Evolutionary conservation across 148 eudicot species (phyloP).

Genomic region (Polygonum aviculare): DNA sequence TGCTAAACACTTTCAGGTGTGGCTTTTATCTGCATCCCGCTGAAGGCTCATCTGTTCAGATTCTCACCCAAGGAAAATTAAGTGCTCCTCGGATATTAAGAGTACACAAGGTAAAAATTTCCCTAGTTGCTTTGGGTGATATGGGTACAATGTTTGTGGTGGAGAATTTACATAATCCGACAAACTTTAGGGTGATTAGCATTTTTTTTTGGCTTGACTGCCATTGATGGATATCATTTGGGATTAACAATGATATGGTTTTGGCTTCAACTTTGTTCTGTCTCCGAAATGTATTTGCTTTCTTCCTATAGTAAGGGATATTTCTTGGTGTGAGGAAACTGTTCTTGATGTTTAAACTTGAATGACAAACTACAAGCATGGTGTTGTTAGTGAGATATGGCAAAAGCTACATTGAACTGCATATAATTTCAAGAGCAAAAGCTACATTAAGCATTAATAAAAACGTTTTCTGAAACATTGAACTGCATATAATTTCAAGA

Average conservation of each 20-base stretch:
- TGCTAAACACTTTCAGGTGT: conserved; percentile 46
- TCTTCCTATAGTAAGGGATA: background rate
- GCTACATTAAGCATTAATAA: background rate
- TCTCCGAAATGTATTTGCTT: background rate
- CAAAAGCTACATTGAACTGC: background rate
- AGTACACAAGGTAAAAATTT: conserved; percentile 61
- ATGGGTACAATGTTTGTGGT: background rate
- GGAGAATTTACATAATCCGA: background rate
- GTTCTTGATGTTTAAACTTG: background rate
- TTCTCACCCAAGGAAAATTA: conserved; percentile 88
- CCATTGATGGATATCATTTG: background rate
- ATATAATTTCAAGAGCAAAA: background rate
- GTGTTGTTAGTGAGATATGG: background rate
- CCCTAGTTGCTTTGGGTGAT: background rate
- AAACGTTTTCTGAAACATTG: background rate
- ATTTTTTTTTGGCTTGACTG: background rate
- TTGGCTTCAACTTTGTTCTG: background rate
- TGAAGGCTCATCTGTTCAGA: conserved; percentile 82
- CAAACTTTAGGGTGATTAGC: background rate
- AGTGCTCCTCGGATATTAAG: conserved; percentile 99
- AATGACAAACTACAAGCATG: background rate
- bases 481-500: background rate
- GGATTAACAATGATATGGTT: background rate
- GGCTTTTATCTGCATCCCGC: conserved; percentile 87
- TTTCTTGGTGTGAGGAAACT: background rate